A percentile compares a stretch with the other conserved stretches of the same genome.
Conservation (phyloP, 2,329 filamentous ascomycete species). For the Apiospora arundinis region DNA sequence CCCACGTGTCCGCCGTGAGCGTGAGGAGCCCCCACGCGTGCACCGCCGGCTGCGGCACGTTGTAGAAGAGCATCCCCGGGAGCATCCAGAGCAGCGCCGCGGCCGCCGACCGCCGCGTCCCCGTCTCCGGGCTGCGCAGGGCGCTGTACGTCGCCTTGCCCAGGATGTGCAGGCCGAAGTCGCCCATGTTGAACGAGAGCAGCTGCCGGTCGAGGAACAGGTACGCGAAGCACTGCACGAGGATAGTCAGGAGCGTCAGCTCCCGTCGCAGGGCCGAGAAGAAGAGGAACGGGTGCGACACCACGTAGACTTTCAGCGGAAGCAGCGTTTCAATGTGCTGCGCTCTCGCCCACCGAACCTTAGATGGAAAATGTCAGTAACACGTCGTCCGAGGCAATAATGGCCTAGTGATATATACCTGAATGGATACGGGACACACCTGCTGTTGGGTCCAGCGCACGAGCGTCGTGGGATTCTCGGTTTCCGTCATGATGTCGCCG, state of each 20-base stretch:
- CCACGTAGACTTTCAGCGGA: conserved; percentile 42
- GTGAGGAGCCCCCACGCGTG: conserved; percentile 44
- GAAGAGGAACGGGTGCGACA: conserved; percentile 43
- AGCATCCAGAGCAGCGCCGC: conserved; percentile 33
- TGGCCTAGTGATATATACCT: conserved; percentile 25
- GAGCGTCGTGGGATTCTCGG: conserved; percentile 44
- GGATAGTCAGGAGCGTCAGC: conserved; percentile 36
- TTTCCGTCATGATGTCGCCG: conserved; percentile 41
- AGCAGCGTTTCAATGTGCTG: conserved; percentile 44
- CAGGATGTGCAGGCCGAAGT: conserved; percentile 36
- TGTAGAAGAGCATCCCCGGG: conserved; percentile 41
- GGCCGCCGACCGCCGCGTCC: conserved; percentile 33
- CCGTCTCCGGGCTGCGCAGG: conserved; percentile 31
- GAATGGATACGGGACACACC: conserved; percentile 26
- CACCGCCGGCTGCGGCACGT: conserved; percentile 43
- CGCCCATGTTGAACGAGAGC: conserved; percentile 37
- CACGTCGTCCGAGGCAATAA: conserved; percentile 19
- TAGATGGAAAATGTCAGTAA: conserved; percentile 41
- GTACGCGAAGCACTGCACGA: conserved; percentile 39
- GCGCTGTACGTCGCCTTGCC: conserved; percentile 40
- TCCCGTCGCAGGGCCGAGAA: conserved; percentile 40
- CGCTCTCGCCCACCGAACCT: conserved; percentile 45
- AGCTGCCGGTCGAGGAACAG: conserved; percentile 34
- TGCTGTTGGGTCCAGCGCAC: conserved; percentile 44
- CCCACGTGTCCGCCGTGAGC: conserved; percentile 42